These are phyloP conservation scores for Penicillium roqueforti DNA, from an alignment of 495 filamentous ascomycete species.

Conservation along the genomic window DNA sequence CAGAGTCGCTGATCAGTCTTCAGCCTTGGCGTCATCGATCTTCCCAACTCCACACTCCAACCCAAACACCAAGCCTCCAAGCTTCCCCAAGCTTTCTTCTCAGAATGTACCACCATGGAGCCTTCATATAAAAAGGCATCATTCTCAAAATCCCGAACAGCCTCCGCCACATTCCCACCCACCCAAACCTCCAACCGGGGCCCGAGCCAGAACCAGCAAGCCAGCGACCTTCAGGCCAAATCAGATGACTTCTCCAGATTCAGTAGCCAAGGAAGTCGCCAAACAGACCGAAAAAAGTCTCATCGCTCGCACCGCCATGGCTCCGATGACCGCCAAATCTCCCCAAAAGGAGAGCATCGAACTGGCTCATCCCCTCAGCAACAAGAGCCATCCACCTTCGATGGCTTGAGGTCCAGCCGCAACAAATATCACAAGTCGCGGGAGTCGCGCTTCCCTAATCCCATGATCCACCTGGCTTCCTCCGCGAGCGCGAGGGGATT, in stretches of 20 bases:
- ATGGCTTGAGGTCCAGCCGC: conserved; percentile 22
- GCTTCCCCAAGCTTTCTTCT: not conserved
- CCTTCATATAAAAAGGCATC: conserved; percentile 7
- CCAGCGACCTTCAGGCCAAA: conserved; percentile 13
- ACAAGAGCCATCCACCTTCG: conserved; percentile 19
- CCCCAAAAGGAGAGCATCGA: conserved; percentile 1
- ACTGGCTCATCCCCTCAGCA: not conserved
- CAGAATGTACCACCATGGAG: conserved; percentile 25
- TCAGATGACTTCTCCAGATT: conserved; percentile 19
- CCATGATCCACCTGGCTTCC: conserved; percentile 37
- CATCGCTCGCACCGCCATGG: not conserved
- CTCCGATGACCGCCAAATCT: conserved; percentile 1
- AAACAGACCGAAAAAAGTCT: not conserved
- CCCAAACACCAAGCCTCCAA: not conserved
- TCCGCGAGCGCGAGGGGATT: conserved; percentile 33
- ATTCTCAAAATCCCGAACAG: not conserved
- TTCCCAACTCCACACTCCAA: conserved; percentile 1
- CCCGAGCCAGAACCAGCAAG: conserved; percentile 25
- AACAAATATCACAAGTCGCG: conserved; percentile 38
- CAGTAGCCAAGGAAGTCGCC: not conserved
- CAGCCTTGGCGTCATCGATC: conserved; percentile 10
- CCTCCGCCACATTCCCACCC: conserved; percentile 4
- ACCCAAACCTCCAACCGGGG: conserved; percentile 15
- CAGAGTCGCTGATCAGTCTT: not conserved
- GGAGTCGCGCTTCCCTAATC: conserved; percentile 34